Percentiles rank a stretch among this genome's conserved stretches.
These are phyloP conservation scores for Gossypium ekmanianum DNA, from an alignment of 345 rosid species.

Conservation along the genomic window DNA sequence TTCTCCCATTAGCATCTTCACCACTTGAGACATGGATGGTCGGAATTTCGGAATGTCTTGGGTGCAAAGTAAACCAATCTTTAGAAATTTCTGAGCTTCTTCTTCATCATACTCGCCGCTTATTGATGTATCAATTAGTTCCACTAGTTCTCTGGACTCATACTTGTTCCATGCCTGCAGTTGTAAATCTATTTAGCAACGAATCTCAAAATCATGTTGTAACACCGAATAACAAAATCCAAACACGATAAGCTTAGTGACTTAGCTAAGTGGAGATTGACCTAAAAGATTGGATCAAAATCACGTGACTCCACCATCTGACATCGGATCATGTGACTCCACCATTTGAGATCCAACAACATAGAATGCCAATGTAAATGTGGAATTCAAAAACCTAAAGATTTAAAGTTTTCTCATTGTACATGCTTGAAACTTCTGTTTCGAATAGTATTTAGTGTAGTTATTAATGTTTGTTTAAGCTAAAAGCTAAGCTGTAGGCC, in stretches of 20 bases:
- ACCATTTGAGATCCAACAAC: neutral
- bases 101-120: constrained; percentile 26
- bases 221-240: neutral
- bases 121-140: constrained; percentile 23
- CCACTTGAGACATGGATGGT: constrained; percentile 48
- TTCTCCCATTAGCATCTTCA: constrained; percentile 48
- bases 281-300: neutral
- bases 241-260: neutral
- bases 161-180: constrained; percentile 46
- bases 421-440: neutral
- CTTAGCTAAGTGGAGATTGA: neutral
- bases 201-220: neutral
- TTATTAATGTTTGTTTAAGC: neutral
- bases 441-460: neutral
- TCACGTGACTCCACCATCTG: neutral
- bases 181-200: constrained; percentile 11
- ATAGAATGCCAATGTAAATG: neutral
- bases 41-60: constrained; percentile 56
- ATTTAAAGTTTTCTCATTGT: neutral
- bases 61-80: constrained; percentile 62
- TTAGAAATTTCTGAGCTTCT: constrained; percentile 42
- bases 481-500: neutral
- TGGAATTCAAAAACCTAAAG: neutral
- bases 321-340: neutral
- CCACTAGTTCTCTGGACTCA: constrained; percentile 32